A percentile compares a stretch with the other conserved stretches of the same genome.
These are phyloP conservation scores for Cytidiella melzeri DNA, from an alignment of 768 basidiomycete species.

Conservation along the genomic window DNA sequence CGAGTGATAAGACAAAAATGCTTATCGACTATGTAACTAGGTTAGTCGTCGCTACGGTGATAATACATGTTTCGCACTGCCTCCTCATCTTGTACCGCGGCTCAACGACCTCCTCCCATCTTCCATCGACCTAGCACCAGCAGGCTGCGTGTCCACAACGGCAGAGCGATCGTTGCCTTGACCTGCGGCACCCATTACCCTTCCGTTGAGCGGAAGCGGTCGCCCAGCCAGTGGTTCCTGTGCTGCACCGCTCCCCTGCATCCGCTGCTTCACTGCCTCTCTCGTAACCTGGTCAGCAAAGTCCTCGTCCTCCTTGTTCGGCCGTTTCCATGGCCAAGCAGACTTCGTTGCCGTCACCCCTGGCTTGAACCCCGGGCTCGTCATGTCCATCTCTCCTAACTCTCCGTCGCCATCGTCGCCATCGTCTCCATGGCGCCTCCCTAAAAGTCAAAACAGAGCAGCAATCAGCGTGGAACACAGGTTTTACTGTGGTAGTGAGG, in stretches of 20 bases:
- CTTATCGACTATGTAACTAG: too few relatives aligned
- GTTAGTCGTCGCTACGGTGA: too few relatives aligned
- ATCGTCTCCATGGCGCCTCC: background rate
- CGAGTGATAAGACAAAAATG: too few relatives aligned
- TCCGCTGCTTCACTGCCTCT: background rate
- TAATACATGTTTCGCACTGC: too few relatives aligned
- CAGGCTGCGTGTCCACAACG: conserved; percentile 1
- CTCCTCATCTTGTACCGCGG: too few relatives aligned
- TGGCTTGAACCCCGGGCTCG: too few relatives aligned
- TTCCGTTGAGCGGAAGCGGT: background rate
- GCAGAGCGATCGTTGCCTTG: background rate
- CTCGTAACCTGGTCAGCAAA: conserved; percentile 1
- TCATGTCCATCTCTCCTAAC: background rate
- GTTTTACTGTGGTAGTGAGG: too few relatives aligned
- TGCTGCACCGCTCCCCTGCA: background rate
- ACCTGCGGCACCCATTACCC: background rate
- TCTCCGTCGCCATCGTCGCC: background rate
- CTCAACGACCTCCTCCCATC: background rate
- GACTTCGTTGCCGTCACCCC: too few relatives aligned
- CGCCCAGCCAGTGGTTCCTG: background rate
- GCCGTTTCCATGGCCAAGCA: background rate
- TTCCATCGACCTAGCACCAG: conserved; percentile 1
- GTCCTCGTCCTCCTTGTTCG: conserved; percentile 1
- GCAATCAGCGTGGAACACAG: too few relatives aligned
- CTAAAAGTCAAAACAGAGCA: background rate